These are phyloP conservation scores for Phytopythium sindhum DNA, from an alignment of 352 stramenopile genomes.

Conservation along the genomic window DNA sequence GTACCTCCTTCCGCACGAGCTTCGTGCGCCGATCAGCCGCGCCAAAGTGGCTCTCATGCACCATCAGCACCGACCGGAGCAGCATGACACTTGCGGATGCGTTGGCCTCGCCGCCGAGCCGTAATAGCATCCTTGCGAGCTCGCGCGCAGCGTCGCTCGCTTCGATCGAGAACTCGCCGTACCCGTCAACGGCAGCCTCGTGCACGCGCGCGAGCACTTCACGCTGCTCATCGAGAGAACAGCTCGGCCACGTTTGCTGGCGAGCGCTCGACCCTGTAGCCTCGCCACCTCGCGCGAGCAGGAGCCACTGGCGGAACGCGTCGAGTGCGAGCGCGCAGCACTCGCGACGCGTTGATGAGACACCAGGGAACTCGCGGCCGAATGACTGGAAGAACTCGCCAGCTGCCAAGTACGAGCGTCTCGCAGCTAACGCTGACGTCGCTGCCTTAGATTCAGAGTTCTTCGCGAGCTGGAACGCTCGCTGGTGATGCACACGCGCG, in stretches of 20 bases:
- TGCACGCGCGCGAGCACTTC: conserved; percentile 43
- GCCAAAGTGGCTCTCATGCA: conserved; percentile 53
- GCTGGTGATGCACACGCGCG: conserved; percentile 47
- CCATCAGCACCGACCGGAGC: conserved; percentile 35
- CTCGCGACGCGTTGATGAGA: conserved; percentile 50
- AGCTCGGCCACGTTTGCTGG: not conserved
- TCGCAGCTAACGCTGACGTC: conserved; percentile 7
- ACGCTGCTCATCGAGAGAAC: conserved; percentile 32
- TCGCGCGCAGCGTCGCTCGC: conserved; percentile 38
- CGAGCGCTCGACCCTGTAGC: not conserved
- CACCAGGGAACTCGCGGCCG: conserved; percentile 45
- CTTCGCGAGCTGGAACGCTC: conserved; percentile 1
- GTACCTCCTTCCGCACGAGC: conserved; percentile 38
- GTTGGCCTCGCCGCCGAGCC: conserved; percentile 29
- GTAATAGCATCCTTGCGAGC: conserved; percentile 34
- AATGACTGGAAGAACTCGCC: conserved; percentile 63
- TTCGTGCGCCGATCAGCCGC: conserved; percentile 45
- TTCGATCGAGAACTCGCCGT: conserved; percentile 64
- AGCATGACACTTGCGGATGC: conserved; percentile 32
- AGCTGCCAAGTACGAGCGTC: conserved; percentile 27
- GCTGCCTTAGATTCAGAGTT: not conserved
- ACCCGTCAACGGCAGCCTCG: conserved; percentile 38
- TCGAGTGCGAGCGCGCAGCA: conserved; percentile 59
- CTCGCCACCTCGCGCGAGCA: conserved; percentile 8
- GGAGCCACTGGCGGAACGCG: conserved; percentile 46